Percentiles rank a stretch among this genome's conserved stretches.
Evolutionary conservation across 2,329 filamentous ascomycete species (phyloP).

Genomic region (Neofusicoccum sp.): DNA sequence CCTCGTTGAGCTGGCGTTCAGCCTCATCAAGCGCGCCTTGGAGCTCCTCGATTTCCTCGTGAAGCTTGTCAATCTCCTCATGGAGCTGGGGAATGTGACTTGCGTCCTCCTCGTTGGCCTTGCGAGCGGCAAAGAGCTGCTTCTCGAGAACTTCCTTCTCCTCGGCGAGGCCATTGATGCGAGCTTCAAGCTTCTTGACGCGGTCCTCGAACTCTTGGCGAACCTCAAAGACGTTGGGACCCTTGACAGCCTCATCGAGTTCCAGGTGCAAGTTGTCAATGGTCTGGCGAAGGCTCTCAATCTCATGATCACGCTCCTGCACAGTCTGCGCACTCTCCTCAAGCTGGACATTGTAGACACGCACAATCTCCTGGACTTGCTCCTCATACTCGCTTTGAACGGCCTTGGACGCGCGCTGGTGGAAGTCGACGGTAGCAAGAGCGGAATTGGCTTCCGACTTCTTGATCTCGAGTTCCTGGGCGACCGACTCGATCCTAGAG

Average conservation of each 20-base stretch:
- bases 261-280: constrained; percentile 9
- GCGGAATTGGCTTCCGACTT: constrained; percentile 5
- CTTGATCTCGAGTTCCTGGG: constrained; percentile 15
- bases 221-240: constrained; percentile 13
- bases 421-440: constrained; percentile 10
- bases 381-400: constrained; percentile 14
- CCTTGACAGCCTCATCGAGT: constrained; percentile 10
- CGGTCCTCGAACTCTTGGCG: constrained; percentile 18
- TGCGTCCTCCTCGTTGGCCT: constrained; percentile 14
- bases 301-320: constrained; percentile 5
- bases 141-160: constrained; percentile 18
- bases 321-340: constrained; percentile 10
- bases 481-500: background rate
- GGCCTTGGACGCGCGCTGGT: constrained; percentile 10
- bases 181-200: constrained; percentile 5
- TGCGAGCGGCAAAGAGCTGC: constrained; percentile 12
- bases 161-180: constrained; percentile 12
- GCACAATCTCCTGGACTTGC: constrained; percentile 14
- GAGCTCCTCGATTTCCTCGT: constrained; percentile 17
- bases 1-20: constrained; percentile 9
- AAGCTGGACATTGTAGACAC: constrained; percentile 17
- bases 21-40: constrained; percentile 6
- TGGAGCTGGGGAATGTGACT: constrained; percentile 11
- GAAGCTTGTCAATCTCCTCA: constrained; percentile 12
- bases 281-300: constrained; percentile 10